Evolutionary conservation across 495 filamentous ascomycete species (phyloP).

Genomic region (Aspergillus wentii): DNA sequence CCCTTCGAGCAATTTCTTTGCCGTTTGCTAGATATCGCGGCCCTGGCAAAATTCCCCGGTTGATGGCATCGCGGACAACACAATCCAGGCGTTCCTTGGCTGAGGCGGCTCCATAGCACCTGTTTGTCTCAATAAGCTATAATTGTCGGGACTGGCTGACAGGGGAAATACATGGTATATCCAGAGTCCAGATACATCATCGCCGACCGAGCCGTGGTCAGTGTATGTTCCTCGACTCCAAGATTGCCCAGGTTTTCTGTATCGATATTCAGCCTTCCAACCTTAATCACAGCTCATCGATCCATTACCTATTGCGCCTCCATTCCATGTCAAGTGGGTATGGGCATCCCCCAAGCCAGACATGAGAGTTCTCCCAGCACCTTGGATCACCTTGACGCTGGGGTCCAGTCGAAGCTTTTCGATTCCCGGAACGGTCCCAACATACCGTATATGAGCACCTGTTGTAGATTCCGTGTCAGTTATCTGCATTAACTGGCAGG

Average conservation of each 20-base stretch:
- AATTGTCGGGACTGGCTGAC: not conserved
- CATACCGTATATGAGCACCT: slow-evolving; percentile 27
- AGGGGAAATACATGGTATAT: not conserved
- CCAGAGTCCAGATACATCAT: slow-evolving; percentile 35
- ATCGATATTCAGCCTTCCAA: no score
- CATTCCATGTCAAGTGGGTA: slow-evolving; percentile 41
- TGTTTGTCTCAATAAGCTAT: not conserved
- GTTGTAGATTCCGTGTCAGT: not conserved
- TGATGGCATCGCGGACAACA: slow-evolving; percentile 51
- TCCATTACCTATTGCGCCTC: slow-evolving; percentile 21
- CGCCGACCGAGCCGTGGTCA: slow-evolving; percentile 29
- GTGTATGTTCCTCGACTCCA: slow-evolving; percentile 36
- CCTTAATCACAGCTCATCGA: no score
- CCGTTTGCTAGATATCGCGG: slow-evolving; percentile 46
- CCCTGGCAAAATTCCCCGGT: slow-evolving; percentile 47
- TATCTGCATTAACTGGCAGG: not conserved
- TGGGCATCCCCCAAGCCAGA: slow-evolving; percentile 37
- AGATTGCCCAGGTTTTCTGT: slow-evolving; percentile 22
- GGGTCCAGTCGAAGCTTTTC: slow-evolving; percentile 21
- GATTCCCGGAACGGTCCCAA: slow-evolving; percentile 27
- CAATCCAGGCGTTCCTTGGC: slow-evolving; percentile 45
- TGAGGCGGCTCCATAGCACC: slow-evolving; percentile 35
- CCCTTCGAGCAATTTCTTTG: slow-evolving; percentile 41
- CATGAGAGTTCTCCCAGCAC: slow-evolving; percentile 38
- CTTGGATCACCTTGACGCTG: slow-evolving; percentile 27